Base-by-base conservation (phyloP, 495 filamentous ascomycete genomes). In the Aspergillus carlsbadensis region DNA sequence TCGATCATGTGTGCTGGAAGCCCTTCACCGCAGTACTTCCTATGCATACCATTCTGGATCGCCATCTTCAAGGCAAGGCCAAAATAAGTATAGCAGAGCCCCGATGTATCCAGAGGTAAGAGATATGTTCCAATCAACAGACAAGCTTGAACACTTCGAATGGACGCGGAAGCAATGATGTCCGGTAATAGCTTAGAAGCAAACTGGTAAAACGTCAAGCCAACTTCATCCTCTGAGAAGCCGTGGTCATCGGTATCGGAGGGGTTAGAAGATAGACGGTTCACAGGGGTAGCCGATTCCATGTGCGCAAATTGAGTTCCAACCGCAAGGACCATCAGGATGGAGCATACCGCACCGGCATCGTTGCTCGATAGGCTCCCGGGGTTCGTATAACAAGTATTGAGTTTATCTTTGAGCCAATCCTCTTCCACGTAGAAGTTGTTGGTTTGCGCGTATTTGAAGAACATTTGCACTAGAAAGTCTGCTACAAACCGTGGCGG, bases 291-390 rank as follows among this genome's bases (percentile, higher is more conserved):
- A 14, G 69, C 58, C 6, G 75, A 76, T 52, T 75, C 76, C 73
- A 82, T 78, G 54, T 82, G 75, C 2, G 77, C 76, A 59, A 79
- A 82, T 56, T 82, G 79, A 3, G 78, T 80, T n/a, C 79, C 79
- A 10, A 82, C 73, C 1, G 79, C 79, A 6, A 82, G 59, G 2
- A 78, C 70, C 74, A 78, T 79, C 31, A 81, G 59, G 11, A 82
- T 72, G n/a, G 72, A 64, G 58, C 77, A 78, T 8, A 79, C 68
- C 1, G 70, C 71, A 3, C 70, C 70, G 0, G 77, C 73, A 63
- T 81, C 79, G 22, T 75, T 70, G n/a, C 70, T 70, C 6, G 71
- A 71, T 3, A 81, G 62, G n/a, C 65, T 69, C 2, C 63, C 63
- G 0, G 75, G 73, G 17, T 74, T 66, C 1, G 67, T 76, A 54